phyloP scores from a whole-genome alignment of 1,284 basidiomycete genomes.

The Rhizopogon hawkerae region DNA sequence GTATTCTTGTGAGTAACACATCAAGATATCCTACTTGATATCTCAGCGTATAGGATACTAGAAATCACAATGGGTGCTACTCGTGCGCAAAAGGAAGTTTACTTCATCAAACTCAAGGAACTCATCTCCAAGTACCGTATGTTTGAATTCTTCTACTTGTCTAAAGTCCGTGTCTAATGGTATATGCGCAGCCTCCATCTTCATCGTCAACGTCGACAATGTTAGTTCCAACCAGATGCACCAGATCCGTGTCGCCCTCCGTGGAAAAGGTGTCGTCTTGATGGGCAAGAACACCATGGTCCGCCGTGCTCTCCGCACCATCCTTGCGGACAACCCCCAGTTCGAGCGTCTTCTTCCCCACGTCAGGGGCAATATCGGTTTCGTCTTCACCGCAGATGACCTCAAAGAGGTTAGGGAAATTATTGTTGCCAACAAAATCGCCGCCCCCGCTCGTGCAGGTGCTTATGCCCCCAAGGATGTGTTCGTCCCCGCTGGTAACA shows the following conservation, averaged over 20 bases:
- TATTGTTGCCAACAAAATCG: slow-evolving; percentile 95
- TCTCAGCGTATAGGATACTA: slow-evolving; percentile 10
- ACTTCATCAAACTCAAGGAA: slow-evolving; percentile 93
- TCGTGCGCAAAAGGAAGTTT: slow-evolving; percentile 85
- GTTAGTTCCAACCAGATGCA: slow-evolving; percentile 99
- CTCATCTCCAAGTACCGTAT: slow-evolving; percentile 85
- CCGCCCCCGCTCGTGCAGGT: slow-evolving; percentile 97
- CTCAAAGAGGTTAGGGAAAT: slow-evolving; percentile 91
- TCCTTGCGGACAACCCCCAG: slow-evolving; percentile 85
- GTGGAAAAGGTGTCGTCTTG: slow-evolving; percentile 92
- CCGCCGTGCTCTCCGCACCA: slow-evolving; percentile 89
- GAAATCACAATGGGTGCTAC: slow-evolving; percentile 77
- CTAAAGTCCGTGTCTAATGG: slow-evolving; percentile 4
- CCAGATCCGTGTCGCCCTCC: slow-evolving; percentile 94
- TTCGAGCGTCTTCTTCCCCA: slow-evolving; percentile 95
- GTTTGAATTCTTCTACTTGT: slow-evolving; percentile 25
- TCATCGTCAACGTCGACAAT: slow-evolving; percentile 99
- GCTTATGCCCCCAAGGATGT: slow-evolving; percentile 92
- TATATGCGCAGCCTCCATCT: slow-evolving; percentile 74
- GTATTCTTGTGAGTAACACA: slow-evolving; percentile 18
- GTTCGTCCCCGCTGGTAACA: slow-evolving; percentile 91
- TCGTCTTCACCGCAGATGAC: slow-evolving; percentile 93
- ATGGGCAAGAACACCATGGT: slow-evolving; percentile 99
- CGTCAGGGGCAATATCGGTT: slow-evolving; percentile 97
- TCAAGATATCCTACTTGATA: background rate